Percentiles rank a stretch among this genome's conserved stretches.
Conservation (phyloP, 768 basidiomycete species). For the Tulasnella sp. region DNA sequence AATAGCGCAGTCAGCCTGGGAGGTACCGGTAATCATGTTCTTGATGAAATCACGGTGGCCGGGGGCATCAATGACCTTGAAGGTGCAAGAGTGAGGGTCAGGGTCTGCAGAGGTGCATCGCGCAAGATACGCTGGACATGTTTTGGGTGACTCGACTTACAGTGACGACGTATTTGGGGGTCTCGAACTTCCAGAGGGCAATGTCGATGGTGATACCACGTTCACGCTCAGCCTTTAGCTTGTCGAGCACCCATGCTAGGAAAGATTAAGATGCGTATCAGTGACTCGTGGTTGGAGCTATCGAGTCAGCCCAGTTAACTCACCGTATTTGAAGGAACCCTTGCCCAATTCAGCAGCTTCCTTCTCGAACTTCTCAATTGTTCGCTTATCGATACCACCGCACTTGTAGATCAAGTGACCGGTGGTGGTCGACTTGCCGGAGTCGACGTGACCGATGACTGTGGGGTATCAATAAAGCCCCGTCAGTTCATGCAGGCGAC, state of each 20-base stretch:
- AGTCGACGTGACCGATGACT: conserved; percentile 99
- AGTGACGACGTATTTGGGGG: conserved; percentile 91
- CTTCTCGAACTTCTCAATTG: conserved; percentile 99
- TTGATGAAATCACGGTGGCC: conserved; percentile 99
- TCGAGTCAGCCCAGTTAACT: conserved; percentile 35
- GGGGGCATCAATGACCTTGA: conserved; percentile 95
- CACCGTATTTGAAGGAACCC: conserved; percentile 97
- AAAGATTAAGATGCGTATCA: conserved; percentile 32
- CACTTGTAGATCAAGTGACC: conserved; percentile 99
- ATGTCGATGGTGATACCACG: conserved; percentile 99
- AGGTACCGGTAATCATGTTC: conserved; percentile 99
- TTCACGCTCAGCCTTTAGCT: conserved; percentile 99
- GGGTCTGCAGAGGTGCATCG: neutral
- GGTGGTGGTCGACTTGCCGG: conserved; percentile 99
- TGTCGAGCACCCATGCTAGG: conserved; percentile 98
- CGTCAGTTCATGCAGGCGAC: conserved; percentile 19
- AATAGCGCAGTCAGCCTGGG: conserved; percentile 99
- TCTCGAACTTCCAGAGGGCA: conserved; percentile 99
- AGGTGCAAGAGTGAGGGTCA: conserved; percentile 16
- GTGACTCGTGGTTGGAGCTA: conserved; percentile 26
- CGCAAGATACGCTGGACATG: neutral
- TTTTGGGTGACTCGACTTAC: conserved; percentile 46
- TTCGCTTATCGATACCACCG: conserved; percentile 99
- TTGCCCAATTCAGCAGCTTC: conserved; percentile 99
- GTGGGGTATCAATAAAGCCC: conserved; percentile 36